Evolutionary conservation across 2,329 filamentous ascomycete species (phyloP).

Genomic region (Sporothrix sp.): DNA sequence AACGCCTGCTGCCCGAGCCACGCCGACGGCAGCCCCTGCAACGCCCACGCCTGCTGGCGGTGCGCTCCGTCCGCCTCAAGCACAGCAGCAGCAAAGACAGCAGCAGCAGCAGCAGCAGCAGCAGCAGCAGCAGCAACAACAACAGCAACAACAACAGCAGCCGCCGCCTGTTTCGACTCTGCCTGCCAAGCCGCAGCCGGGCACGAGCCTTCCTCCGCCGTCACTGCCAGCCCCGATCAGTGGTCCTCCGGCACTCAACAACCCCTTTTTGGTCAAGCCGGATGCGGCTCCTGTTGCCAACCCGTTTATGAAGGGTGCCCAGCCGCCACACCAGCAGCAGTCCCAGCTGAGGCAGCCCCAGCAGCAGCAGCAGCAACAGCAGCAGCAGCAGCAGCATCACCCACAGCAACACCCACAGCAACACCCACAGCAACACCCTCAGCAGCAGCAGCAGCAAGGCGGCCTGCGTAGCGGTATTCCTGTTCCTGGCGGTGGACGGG

Average conservation of each 20-base stretch:
- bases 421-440: conserved; percentile 13
- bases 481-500: conserved; percentile 18
- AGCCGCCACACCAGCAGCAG: conserved; percentile 3
- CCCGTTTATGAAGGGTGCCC: conserved; percentile 16
- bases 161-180: conserved; percentile 4
- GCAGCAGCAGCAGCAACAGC: conserved; percentile 3
- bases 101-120: conserved; percentile 3
- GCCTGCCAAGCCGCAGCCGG: conserved; percentile 11
- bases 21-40: neutral
- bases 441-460: conserved; percentile 12
- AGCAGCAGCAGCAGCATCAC: conserved; percentile 8
- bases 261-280: conserved; percentile 14
- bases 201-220: neutral
- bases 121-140: neutral
- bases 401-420: conserved; percentile 12
- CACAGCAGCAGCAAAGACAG: neutral
- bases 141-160: conserved; percentile 2
- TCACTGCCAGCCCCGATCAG: conserved; percentile 1
- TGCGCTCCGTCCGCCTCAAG: neutral
- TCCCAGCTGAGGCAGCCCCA: neutral
- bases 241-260: neutral
- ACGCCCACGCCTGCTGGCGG: neutral
- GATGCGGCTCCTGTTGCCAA: conserved; percentile 10
- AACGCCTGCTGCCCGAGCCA: conserved; percentile 9
- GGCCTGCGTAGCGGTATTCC: conserved; percentile 17